A percentile compares a stretch with the other conserved stretches of the same genome.
Evolutionary conservation across 2,329 filamentous ascomycete species (phyloP).

Genomic region (Epichloe gansuensis): DNA sequence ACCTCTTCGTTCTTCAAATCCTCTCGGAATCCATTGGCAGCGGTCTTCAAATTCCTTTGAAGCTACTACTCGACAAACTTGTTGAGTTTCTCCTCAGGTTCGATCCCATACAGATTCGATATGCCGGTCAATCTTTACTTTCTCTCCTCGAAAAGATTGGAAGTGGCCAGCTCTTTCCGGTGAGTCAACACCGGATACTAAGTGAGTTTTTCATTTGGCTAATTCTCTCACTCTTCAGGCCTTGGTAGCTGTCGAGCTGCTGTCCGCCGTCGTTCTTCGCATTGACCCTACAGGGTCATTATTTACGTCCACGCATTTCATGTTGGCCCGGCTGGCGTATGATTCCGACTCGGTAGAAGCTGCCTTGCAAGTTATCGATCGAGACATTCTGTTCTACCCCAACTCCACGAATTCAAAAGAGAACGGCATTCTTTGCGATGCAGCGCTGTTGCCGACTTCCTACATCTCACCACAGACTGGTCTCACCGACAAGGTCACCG

Average conservation of each 20-base stretch:
- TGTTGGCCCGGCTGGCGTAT: constrained; percentile 47
- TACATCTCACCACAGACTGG: constrained; percentile 50
- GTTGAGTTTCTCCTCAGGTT: constrained; percentile 35
- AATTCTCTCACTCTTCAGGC: constrained; percentile 22
- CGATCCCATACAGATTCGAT: constrained; percentile 40
- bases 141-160: constrained; percentile 30
- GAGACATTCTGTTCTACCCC: constrained; percentile 54
- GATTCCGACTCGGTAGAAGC: constrained; percentile 38
- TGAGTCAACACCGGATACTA: constrained; percentile 16
- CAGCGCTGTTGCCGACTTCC: constrained; percentile 30
- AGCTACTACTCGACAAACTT: constrained; percentile 27
- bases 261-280: constrained; percentile 44
- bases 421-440: constrained; percentile 32
- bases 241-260: constrained; percentile 30
- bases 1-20: constrained; percentile 34
- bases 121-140: constrained; percentile 32
- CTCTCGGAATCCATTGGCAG: constrained; percentile 17
- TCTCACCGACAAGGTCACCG: constrained; percentile 42
- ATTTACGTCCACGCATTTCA: constrained; percentile 52
- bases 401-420: constrained; percentile 25
- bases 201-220: not conserved
- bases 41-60: constrained; percentile 19
- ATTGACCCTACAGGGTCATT: constrained; percentile 55
- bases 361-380: constrained; percentile 50
- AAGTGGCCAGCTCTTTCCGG: constrained; percentile 28